Evolutionary conservation across 108 stramenopile species (phyloP).

Genomic region (Cyclotella baltica): DNA sequence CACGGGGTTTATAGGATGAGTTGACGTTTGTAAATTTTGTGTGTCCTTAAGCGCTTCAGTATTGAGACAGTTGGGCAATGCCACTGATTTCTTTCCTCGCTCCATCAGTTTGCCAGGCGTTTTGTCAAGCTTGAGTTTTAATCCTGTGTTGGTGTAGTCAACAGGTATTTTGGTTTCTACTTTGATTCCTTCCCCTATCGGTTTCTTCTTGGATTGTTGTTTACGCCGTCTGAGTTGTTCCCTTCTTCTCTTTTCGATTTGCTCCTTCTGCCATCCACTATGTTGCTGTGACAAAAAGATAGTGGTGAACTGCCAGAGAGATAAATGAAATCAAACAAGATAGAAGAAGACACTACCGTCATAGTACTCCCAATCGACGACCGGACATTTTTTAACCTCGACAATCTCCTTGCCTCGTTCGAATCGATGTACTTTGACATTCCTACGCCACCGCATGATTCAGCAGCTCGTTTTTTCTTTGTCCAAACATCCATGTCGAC

Average conservation of each 20-base stretch:
- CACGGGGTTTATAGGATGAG: neutral
- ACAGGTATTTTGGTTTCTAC: constrained; percentile 38
- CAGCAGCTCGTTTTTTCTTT: constrained; percentile 23
- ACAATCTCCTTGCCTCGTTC: constrained; percentile 34
- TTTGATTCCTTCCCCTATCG: constrained; percentile 33
- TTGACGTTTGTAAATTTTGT: neutral
- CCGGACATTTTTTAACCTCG: constrained; percentile 36
- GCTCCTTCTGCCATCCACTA: constrained; percentile 44
- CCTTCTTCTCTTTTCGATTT: constrained; percentile 48
- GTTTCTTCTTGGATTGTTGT: constrained; percentile 26
- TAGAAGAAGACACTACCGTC: neutral
- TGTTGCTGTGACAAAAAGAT: neutral
- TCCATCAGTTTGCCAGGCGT: neutral
- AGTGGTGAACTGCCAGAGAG: neutral
- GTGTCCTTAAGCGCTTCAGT: neutral
- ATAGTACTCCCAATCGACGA: constrained; percentile 29
- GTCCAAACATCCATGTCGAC: constrained; percentile 19
- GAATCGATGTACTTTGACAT: constrained; percentile 53
- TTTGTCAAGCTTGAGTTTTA: constrained; percentile 43
- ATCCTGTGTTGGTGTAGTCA: constrained; percentile 45
- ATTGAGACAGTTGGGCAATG: neutral
- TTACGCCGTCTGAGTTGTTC: constrained; percentile 49
- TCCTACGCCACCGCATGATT: constrained; percentile 41
- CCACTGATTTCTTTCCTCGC: neutral
- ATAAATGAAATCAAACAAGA: neutral